A percentile compares a stretch with the other conserved stretches of the same genome.
These are phyloP conservation scores for Aspergillus sp. DNA, from an alignment of 2,329 filamentous ascomycete species.

Conservation along the genomic window DNA sequence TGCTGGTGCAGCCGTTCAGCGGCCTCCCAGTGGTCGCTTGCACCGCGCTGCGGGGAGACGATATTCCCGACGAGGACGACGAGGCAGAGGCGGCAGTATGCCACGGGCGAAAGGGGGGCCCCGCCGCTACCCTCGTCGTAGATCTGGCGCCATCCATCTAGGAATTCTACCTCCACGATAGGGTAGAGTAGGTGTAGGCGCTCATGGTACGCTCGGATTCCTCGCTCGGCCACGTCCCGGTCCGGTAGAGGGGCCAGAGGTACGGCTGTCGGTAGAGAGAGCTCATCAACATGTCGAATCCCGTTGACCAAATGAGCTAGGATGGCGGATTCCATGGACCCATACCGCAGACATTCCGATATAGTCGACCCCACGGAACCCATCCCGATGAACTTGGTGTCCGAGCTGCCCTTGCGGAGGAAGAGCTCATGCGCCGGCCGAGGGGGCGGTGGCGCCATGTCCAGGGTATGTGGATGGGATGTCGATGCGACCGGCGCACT, in stretches of 20 bases:
- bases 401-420: background rate
- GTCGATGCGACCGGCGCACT: too few species aligned
- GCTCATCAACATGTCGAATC: constrained; percentile 2
- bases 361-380: constrained; percentile 2
- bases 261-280: background rate
- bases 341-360: background rate
- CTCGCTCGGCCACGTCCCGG: background rate
- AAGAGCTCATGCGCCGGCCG: constrained; percentile 6
- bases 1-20: background rate
- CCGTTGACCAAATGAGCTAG: background rate
- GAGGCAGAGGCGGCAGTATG: background rate
- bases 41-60: background rate
- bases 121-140: background rate
- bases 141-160: background rate
- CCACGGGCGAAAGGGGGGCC: background rate
- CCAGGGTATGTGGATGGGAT: background rate
- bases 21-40: background rate
- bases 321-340: background rate
- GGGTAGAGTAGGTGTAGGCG: constrained; percentile 1
- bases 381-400: constrained; percentile 4
- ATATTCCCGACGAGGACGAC: background rate
- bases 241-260: background rate
- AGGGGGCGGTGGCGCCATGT: background rate
- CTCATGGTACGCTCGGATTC: background rate
- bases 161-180: background rate